These are phyloP conservation scores for Didymella sp. DNA, from an alignment of 2,329 filamentous ascomycete genomes.

Conservation along the genomic window DNA sequence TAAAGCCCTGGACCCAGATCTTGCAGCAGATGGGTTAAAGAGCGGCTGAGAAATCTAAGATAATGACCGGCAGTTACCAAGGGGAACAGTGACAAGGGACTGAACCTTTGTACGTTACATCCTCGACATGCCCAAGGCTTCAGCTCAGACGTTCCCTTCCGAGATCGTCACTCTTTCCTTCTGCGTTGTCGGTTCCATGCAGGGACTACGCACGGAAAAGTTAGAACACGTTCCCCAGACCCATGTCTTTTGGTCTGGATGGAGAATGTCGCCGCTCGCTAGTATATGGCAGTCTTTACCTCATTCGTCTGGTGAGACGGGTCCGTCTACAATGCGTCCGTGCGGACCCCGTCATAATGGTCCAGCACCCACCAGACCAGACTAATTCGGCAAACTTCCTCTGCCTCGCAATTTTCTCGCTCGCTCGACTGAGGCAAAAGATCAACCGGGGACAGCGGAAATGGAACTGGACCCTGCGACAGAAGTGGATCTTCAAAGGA, in stretches of 20 bases:
- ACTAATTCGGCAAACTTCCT: constrained; percentile 14
- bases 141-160: neutral
- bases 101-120: constrained; percentile 15
- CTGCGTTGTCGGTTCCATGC: constrained; percentile 4
- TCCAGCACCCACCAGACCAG: neutral
- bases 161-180: constrained; percentile 11
- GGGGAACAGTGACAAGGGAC: constrained; percentile 3
- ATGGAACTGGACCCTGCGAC: constrained; percentile 1
- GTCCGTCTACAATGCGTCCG: neutral
- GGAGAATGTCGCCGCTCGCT: constrained; percentile 1
- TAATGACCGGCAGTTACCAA: constrained; percentile 6
- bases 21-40: neutral
- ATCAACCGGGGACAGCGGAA: constrained; percentile 11
- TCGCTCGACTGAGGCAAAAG: constrained; percentile 9
- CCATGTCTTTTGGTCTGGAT: constrained; percentile 10
- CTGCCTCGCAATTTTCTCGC: constrained; percentile 5
- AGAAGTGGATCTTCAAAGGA: constrained; percentile 14
- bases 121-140: neutral
- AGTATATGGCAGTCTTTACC: constrained; percentile 11
- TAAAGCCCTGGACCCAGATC: neutral
- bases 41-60: neutral
- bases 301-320: constrained; percentile 1
- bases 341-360: constrained; percentile 7
- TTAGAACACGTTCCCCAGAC: constrained; percentile 2
- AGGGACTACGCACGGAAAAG: constrained; percentile 3